Percentiles rank a stretch among this genome's conserved stretches.
These are phyloP conservation scores for Plenodomus tracheiphilus DNA, from an alignment of 2,329 filamentous ascomycete genomes.

Conservation along the genomic window DNA sequence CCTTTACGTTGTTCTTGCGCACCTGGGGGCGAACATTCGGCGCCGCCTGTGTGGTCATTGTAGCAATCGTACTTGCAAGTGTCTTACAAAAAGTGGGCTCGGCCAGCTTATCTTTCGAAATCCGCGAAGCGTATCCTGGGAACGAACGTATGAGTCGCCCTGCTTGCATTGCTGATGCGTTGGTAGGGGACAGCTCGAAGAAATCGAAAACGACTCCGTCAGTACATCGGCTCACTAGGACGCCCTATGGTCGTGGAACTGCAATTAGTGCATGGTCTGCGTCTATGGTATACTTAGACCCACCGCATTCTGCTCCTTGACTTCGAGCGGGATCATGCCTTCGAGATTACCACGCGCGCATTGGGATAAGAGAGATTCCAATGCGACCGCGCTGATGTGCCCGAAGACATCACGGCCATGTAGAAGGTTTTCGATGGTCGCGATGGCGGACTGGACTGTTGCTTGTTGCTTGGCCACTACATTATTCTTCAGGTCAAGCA, in stretches of 20 bases:
- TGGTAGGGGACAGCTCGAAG: slow-evolving; percentile 53
- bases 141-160: slow-evolving; percentile 52
- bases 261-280: too few species aligned
- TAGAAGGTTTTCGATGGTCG: slow-evolving; percentile 18
- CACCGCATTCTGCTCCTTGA: slow-evolving; percentile 52
- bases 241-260: slow-evolving; percentile 14
- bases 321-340: slow-evolving; percentile 43
- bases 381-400: not conserved
- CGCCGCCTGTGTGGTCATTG: slow-evolving; percentile 42
- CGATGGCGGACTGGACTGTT: slow-evolving; percentile 9
- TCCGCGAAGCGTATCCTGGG: slow-evolving; percentile 46
- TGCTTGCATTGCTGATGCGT: slow-evolving; percentile 42
- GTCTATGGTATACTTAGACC: too few species aligned
- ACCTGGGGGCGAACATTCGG: slow-evolving; percentile 41
- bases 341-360: slow-evolving; percentile 6
- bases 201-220: slow-evolving; percentile 44
- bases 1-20: slow-evolving; percentile 44
- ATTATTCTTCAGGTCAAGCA: slow-evolving; percentile 10
- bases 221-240: slow-evolving; percentile 44
- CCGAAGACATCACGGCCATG: slow-evolving; percentile 1
- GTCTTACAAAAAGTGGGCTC: slow-evolving; percentile 19
- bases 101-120: slow-evolving; percentile 29
- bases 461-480: slow-evolving; percentile 4
- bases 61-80: slow-evolving; percentile 39
- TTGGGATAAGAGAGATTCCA: slow-evolving; percentile 19